Evolutionary conservation across 1,139 yeast genomes (phyloP).

Genomic region (Blastobotrys indianensis): DNA sequence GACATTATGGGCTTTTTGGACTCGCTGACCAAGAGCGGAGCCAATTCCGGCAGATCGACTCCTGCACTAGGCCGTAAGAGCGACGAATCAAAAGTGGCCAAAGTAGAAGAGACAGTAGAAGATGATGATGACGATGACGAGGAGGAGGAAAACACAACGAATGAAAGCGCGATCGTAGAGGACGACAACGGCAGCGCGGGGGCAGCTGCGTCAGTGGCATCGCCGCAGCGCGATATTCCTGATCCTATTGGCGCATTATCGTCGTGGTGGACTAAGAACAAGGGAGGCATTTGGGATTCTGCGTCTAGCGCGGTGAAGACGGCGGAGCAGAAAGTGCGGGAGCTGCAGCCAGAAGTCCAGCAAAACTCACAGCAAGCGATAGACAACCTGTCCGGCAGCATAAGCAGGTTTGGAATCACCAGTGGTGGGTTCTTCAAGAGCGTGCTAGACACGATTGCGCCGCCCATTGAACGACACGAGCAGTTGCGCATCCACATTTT

Average conservation of each 20-base stretch:
- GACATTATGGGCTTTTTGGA: conserved; percentile 85
- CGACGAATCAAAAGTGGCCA: background rate
- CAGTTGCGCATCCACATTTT: conserved; percentile 72
- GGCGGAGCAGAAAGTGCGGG: conserved; percentile 39
- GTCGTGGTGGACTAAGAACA: conserved; percentile 51
- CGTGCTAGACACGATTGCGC: conserved; percentile 49
- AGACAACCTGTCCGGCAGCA: conserved; percentile 22
- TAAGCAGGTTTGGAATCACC: conserved; percentile 12
- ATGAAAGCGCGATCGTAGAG: conserved; percentile 12
- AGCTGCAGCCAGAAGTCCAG: conserved; percentile 30
- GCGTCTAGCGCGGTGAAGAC: conserved; percentile 70
- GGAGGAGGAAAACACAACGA: background rate
- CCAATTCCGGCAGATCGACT: conserved; percentile 24
- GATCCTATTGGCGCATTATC: conserved; percentile 16
- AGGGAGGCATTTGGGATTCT: conserved; percentile 42
- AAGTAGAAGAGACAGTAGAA: conserved; percentile 7
- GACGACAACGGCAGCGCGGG: conserved; percentile 1
- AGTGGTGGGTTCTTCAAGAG: conserved; percentile 29
- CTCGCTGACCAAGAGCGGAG: conserved; percentile 44
- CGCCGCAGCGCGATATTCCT: conserved; percentile 7
- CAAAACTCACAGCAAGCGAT: conserved; percentile 24
- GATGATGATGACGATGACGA: conserved; percentile 2
- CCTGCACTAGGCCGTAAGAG: conserved; percentile 15
- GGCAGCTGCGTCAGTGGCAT: background rate
- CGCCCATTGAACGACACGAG: conserved; percentile 58